Evolutionary conservation across 2,329 filamentous ascomycete species (phyloP).

Genomic region (Ciborinia camelliae): DNA sequence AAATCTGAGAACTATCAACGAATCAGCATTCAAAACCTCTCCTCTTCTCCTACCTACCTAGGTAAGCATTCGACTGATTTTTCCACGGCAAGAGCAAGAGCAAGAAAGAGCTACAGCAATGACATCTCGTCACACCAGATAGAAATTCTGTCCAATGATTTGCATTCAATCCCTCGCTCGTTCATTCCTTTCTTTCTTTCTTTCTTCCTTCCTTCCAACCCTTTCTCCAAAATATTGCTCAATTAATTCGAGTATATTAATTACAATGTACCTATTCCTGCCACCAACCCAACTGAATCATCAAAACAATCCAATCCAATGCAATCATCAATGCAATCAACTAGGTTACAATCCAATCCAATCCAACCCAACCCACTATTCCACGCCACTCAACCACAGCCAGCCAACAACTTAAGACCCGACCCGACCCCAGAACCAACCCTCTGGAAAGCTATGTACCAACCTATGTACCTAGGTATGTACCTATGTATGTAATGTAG

Average conservation of each 20-base stretch:
- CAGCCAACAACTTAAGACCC: not conserved
- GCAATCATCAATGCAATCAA: too few relatives aligned
- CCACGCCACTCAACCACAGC: not conserved
- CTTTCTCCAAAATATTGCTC: not conserved
- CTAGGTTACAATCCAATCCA: too few relatives aligned
- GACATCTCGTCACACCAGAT: not conserved
- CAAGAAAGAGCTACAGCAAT: too few relatives aligned
- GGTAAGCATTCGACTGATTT: too few relatives aligned
- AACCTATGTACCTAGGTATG: too few relatives aligned
- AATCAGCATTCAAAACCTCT: not conserved
- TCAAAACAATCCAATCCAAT: not conserved
- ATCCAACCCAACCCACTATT: too few relatives aligned
- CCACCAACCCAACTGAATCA: not conserved
- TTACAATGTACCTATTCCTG: too few relatives aligned
- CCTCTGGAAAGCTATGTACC: not conserved
- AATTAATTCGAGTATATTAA: not conserved
- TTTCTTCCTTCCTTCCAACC: not conserved
- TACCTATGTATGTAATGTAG: too few relatives aligned
- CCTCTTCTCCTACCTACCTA: not conserved
- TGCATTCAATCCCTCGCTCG: not conserved
- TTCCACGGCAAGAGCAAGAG: not conserved
- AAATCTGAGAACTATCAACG: not conserved
- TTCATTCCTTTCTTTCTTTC: slow-evolving; percentile 1
- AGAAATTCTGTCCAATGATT: slow-evolving; percentile 1
- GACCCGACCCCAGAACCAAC: not conserved